phyloP scores from a whole-genome alignment of 139 green algal species.

The Tetradesmus obliquus region DNA sequence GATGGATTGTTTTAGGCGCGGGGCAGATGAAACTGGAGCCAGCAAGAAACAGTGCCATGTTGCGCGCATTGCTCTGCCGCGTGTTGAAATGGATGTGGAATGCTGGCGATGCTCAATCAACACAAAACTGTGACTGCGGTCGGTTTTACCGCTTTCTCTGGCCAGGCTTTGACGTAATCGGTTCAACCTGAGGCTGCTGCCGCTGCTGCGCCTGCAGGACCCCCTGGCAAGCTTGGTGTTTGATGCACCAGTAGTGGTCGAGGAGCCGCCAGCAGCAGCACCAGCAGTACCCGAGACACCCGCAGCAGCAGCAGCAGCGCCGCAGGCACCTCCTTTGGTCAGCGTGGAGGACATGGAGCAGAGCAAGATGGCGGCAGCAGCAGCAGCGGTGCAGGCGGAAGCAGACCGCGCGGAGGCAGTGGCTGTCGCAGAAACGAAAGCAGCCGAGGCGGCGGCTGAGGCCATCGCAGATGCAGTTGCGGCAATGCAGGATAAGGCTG shows the following conservation, averaged over 20 bases:
- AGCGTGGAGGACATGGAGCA: neutral
- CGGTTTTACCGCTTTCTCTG: too few relatives aligned
- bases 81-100: too few relatives aligned
- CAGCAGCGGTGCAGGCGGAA: slow-evolving; percentile 18
- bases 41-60: too few relatives aligned
- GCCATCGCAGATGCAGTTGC: slow-evolving; percentile 5
- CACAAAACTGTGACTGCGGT: too few relatives aligned
- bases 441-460: slow-evolving; percentile 22
- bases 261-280: neutral
- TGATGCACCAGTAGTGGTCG: slow-evolving; percentile 11
- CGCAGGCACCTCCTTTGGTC: neutral
- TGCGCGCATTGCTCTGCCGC: too few relatives aligned
- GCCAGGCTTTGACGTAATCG: too few relatives aligned
- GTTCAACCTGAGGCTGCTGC: neutral
- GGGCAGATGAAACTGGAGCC: too few relatives aligned
- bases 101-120: too few relatives aligned
- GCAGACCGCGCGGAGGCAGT: slow-evolving; percentile 16
- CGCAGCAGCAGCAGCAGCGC: neutral
- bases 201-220: slow-evolving; percentile 9
- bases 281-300: neutral
- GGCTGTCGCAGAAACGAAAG: neutral
- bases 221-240: slow-evolving; percentile 23
- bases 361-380: neutral
- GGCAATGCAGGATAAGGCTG: neutral
- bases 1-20: too few relatives aligned